Base-by-base conservation (phyloP, 78 protist genomes). In the Dictyostelium intermedium region DNA sequence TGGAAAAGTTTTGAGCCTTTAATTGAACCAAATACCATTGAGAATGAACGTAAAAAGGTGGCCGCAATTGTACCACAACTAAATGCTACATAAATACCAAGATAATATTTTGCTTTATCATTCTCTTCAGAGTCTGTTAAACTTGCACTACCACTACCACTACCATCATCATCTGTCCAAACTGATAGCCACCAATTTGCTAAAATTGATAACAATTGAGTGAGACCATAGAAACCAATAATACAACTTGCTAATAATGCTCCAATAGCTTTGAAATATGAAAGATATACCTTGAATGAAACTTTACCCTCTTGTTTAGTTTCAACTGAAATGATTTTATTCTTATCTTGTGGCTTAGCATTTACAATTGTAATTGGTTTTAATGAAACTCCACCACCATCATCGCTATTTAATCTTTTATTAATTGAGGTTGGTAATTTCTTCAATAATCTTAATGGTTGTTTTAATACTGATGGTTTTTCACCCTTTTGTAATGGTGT, bases 271-370 rank as follows among this genome's bases (percentile, higher is more conserved):
- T 60, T 56, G 32, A 81, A 60, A 45, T 91, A 96, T 8, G 76
- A 50, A 2, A 77, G n/a, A 37, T 91, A 91, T 6, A 92, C 80
- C 13, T 37, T 63, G 78, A 53, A 6, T 23, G 83, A 63, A 18
- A 96, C 91, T 47, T 84, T 81, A 56, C 97, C 97, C 23, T 76
- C 89, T 47, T 69, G 84, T 16, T 63, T 18, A 45, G 92, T 83
- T 41, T 96, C 97, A 8, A 35, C 83, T 8, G 84, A 11, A 69
- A 95, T 91, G 25, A 95, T 91, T 45, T 91, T 91, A 3, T 37
- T n/a, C 43, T 60, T 34, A 50, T 84, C 74, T 6, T 27, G 6
- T 56, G 25, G 76, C 30, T 10, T 18, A 37, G 45, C 56, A 37
- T 80, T 47, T 37, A 32, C 78, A 34, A 34, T 32, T 34, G 23